A percentile compares a stretch with the other conserved stretches of the same genome.
Evolutionary conservation across 2,329 filamentous ascomycete species (phyloP).

Genomic region (Talaromyces sp.): DNA sequence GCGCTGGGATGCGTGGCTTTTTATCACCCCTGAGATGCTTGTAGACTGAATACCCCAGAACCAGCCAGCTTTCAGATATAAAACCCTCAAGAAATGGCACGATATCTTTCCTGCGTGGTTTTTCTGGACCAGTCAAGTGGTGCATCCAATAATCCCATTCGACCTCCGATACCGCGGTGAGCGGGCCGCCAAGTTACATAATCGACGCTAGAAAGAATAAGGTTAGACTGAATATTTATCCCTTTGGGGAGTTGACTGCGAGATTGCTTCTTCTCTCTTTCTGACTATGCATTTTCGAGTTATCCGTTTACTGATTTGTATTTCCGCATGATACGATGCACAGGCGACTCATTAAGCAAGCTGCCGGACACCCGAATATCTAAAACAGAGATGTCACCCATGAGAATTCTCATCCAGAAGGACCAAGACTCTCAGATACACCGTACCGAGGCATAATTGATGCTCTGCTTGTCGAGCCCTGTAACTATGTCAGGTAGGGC

Average conservation of each 20-base stretch:
- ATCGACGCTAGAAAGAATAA: background rate
- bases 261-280: no score
- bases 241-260: no score
- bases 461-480: no score
- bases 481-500: background rate
- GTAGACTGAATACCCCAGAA: background rate
- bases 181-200: background rate
- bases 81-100: background rate
- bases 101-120: background rate
- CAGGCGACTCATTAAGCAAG: no score
- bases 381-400: no score
- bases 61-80: background rate
- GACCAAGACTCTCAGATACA: no score
- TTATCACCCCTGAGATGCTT: background rate
- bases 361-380: no score
- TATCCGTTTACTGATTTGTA: background rate
- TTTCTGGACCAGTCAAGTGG: background rate
- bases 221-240: background rate
- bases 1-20: background rate
- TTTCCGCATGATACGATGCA: background rate
- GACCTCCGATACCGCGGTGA: background rate
- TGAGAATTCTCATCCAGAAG: no score
- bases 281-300: background rate
- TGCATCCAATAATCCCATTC: background rate
- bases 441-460: no score